Percentiles rank a stretch among this genome's conserved stretches.
Conservation (phyloP, 169 alveolate species). For the Eimeria praecox region DNA sequence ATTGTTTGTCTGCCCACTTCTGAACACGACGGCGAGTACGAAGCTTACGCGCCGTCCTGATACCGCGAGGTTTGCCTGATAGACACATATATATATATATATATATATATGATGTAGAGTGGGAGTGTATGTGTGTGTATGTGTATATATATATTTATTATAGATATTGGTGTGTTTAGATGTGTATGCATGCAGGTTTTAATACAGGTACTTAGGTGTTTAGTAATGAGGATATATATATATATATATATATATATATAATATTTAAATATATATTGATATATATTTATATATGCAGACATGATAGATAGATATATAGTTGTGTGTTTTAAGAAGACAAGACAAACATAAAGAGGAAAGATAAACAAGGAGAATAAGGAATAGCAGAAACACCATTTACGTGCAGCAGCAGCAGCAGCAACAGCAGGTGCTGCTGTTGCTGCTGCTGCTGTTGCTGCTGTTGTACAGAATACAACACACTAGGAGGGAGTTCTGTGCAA, state of each 20-base stretch:
- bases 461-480: background rate
- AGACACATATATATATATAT: background rate
- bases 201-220: no score
- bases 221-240: background rate
- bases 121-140: no score
- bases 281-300: background rate
- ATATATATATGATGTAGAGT: background rate
- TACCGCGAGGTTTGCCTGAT: conserved; percentile 98
- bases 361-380: no score
- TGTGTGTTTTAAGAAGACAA: no score
- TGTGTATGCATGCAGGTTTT: background rate
- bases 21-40: conserved; percentile 97
- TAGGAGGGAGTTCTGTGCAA: background rate
- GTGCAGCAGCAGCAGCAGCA: background rate
- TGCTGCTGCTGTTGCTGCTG: background rate
- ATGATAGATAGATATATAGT: no score
- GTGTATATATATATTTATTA: background rate
- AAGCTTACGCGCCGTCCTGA: conserved; percentile 98
- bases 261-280: background rate
- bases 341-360: no score
- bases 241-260: background rate
- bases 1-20: conserved; percentile 99
- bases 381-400: background rate
- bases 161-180: background rate
- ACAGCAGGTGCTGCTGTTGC: background rate